Evolutionary conservation across 148 eudicot species (phyloP), one percentile per base, ranked within the genome.

Genomic region (Nyssa sinensis): DNA sequence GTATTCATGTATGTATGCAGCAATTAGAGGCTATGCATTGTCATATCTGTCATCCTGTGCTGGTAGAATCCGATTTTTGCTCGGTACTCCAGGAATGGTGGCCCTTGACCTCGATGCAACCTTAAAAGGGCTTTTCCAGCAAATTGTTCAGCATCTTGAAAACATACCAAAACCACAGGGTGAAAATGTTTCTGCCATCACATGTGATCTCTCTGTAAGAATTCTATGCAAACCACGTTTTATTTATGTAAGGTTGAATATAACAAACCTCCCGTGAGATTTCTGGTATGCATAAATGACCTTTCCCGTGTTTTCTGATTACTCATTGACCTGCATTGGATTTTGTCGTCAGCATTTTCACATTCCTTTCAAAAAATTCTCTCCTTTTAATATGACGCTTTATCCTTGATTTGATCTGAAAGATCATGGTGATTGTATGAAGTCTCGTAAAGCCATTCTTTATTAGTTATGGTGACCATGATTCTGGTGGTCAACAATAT

Each of bases 41-140:
- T 96, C 99, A 24, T 96, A 96, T 80, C 86, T 96, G 33, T 96
- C 99, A 73, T 96, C 99, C 34, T 96, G 94, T 81, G 98, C 99
- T 51, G 94, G 98, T 79, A 86, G 99, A 86, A 88, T 96, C 74
- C 89, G 91, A 25, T 96, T 91, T 85, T 79, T 96, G 87, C 88
- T 96, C 76, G 89, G 89, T 53, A 89, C 97, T 66, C 98, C 99
- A 23, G 99, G 99, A 75, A 93, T 96, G 98, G 99, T 96, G 81
- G 99, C 99, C 63, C 96, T 96, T 72, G 99, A 93, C 77, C 73
- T 96, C 27, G 99, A 96, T 87, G 64, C 88, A n/a, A 86, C 81
- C 73, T 81, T 96, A 77, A 93, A 91, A 81, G 93, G 90, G 68
- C 91, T 91, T 84, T 81, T 96, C 82, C 94, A 93, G 79, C 86